Evolutionary conservation across 192 early-diverging fungal species (phyloP), one percentile per base, ranked within the genome.

Genomic region (Rhizoclosmatium globosum): DNA sequence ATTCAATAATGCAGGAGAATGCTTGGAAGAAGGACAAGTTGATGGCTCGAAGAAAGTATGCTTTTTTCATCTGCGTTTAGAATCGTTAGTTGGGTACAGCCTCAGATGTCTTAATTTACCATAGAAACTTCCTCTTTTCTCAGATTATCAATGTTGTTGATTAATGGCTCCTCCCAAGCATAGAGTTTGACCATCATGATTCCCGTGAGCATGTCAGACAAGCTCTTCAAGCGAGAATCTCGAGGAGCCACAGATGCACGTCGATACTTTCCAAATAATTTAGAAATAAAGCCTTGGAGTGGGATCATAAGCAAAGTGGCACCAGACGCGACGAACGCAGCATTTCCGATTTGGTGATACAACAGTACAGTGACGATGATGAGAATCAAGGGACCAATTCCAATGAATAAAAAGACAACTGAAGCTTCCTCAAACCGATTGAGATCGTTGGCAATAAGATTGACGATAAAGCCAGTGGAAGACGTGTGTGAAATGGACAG

Each of bases 391-490:
- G 76, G 82, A 3, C 46, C 82, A 43, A 82, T 58, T 17, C 9
- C 43, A 38, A 85, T 58, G 50, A 59, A 82, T 3, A 44, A 56
- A 11, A 83, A 43, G 72, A 81, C 76, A 19, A 53, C 47, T 3
- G 61, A 17, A 3, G 73, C 64, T 68, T 84, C 81, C 48, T 84
- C 83, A 68, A 84, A 83, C 7, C 84, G 31, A 50, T 85, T 74
- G n/a, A 85, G 70, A 47, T 85, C 84, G 45, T 84, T 85, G 3
- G 84, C 85, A 3, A 85, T 59, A 31, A 85, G 38, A 46, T 85
- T 85, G 44, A 85, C 82, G 19, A 85, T 82, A 31, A 77, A 44
- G 15, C 84, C 84, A 15, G 31, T 31, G 31, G 83, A 81, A 17
- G 79, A 77, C 4, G 81, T 83, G 76, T 85, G 82, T 19, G 81